Evolutionary conservation across 371 early-diverging fungal genomes (phyloP), one percentile per base, ranked within the genome.

Genomic region (Dichotomocladium elegans): DNA sequence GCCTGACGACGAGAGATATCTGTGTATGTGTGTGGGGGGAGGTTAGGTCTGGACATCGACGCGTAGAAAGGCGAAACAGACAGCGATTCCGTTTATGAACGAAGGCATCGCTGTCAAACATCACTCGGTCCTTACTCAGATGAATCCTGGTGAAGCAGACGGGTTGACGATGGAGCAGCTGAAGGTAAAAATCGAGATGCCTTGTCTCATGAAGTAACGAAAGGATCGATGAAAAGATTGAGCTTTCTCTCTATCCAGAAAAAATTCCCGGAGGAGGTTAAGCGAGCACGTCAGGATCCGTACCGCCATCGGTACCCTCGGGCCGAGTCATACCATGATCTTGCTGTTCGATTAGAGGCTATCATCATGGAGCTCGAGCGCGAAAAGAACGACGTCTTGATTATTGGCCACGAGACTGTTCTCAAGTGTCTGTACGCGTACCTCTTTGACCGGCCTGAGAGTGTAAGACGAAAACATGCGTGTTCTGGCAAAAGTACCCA

Each of bases 91-190:
- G 31, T 79, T 93, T 51, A 64, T 77, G 15, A 61, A 80, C 58
- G 74, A 63, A 60, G 68, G 70, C 33, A 52, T 62, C 29, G 51
- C 61, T 47, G 72, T 80, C 11, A 53, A 73, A 14, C 86, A 86
- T 49, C 82, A 85, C 56, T 81, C 86, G 30, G 81, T 79, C 41
- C 64, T 93, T 57, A 88, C 82, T 52, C 95, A 93, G 54, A 57
- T 94, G 26, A 88, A 93, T 64, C 85, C 91, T 1, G 97, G 97
- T 8, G 85, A 85, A 8, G 88, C 86, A 55, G 94, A 94, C 61
- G 91, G 87, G 30, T 56, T 94, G 63, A 87, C 91, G 0, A 74
- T 83, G 22, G 87, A 85, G n/a, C 86, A 92, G 52, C 91, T 97
- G 56, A 83, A 80, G 56, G 72, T 74, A 37, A n/a, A n/a, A n/a